Evolutionary conservation across 2,329 filamentous ascomycete species (phyloP), one percentile per base, ranked within the genome.

Genomic region (Celoporthe dispersa): DNA sequence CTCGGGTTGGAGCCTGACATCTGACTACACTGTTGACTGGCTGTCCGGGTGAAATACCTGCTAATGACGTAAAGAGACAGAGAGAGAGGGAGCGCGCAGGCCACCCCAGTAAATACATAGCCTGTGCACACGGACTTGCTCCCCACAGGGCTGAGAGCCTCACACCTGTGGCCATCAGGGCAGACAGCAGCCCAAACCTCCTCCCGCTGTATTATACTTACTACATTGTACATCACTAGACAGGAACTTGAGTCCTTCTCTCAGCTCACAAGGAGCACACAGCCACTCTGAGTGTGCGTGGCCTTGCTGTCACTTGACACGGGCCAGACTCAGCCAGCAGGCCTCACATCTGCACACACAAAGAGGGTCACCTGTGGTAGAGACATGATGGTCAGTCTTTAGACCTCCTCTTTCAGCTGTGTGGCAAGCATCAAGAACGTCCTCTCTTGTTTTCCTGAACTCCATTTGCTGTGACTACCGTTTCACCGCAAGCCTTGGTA

Each of bases 41-140:
- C 68, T 70, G 68, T 67, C 68, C 68, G 48, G 68, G 68, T 70
- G 68, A 70, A 69, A 22, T n/a, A 35, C 31, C 12, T n/a, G 5
- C 51, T 44, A 44, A 68, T 68, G 67, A 68, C 67, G 67, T 68
- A 68, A 63, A 41, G n/a, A 48, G 28, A 28, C 39, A 19, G 22
- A n/a, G n/a, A n/a, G n/a, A n/a, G n/a, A n/a, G n/a, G n/a, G n/a
- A n/a, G n/a, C n/a, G n/a, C 31, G 53, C 25, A 53, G 31, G 51
- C 64, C 59, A 25, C 33, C 28, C 55, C 16, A 59, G 55, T 33
- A 55, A 37, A 37, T 4, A 4, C 4, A 37, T 9, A 9, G 53
- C 53, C 53, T 31, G 55, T 11, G 2, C 16, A n/a, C 55, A 16
- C 31, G 4, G 53, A 28, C 25, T 25, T 31, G 31, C 57, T 37